phyloP scores from a whole-genome alignment of 768 basidiomycete genomes.

The Coprinopsis strossmayeri region DNA sequence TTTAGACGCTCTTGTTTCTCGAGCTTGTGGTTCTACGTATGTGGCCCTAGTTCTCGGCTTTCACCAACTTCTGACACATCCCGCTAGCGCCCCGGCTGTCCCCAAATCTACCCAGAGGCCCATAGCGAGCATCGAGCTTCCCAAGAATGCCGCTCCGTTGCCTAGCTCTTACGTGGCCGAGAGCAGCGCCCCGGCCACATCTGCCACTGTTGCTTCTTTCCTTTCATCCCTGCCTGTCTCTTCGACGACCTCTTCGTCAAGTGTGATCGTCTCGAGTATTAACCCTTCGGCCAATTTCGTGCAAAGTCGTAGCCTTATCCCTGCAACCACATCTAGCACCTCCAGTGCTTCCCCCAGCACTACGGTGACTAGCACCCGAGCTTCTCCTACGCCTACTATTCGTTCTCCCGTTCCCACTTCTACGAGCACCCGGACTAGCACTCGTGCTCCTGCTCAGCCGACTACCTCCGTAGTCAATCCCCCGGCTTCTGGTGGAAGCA shows the following conservation, averaged over 20 bases:
- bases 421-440: constrained; percentile 11
- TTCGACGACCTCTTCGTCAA: constrained; percentile 12
- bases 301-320: too few relatives aligned
- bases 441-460: constrained; percentile 12
- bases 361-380: constrained; percentile 4
- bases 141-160: constrained; percentile 5
- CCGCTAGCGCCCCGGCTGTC: too few relatives aligned
- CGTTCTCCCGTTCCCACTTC: constrained; percentile 15
- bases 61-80: too few relatives aligned
- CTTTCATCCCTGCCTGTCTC: constrained; percentile 14
- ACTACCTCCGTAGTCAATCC: constrained; percentile 9
- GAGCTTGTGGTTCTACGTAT: constrained; percentile 34
- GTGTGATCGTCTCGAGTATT: too few relatives aligned
- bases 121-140: neutral
- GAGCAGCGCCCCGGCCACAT: constrained; percentile 13
- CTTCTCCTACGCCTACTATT: constrained; percentile 12
- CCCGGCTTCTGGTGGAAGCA: constrained; percentile 19
- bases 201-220: constrained; percentile 13
- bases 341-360: neutral
- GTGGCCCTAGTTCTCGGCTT: neutral
- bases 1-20: constrained; percentile 19
- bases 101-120: too few relatives aligned
- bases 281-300: too few relatives aligned
- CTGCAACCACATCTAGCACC: too few relatives aligned
- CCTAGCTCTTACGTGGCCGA: constrained; percentile 5